Base-by-base conservation (phyloP, 495 filamentous ascomycete genomes). In the Penicillium atrosanguineum region DNA sequence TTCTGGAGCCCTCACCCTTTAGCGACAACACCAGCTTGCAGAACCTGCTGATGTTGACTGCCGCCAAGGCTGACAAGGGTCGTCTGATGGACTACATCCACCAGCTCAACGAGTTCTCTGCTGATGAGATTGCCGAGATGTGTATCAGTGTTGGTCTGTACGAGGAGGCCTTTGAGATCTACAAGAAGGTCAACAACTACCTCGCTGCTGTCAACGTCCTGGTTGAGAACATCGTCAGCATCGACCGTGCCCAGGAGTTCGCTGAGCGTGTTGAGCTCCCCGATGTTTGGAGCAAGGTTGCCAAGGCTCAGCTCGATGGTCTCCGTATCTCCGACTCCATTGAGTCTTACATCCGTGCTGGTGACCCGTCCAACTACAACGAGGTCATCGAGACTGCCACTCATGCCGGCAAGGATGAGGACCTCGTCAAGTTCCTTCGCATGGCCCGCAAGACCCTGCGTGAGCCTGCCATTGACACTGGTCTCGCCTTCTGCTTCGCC, bases 241-340 rank as follows among this genome's bases (percentile, higher is more conserved):
- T 99, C 66, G 95, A 99, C 67, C 87, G 95, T 57, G 93, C 95
- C 2, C 94, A 95, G 62, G 90, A 94, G 48, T 99, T 93, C 64
- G 95, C 94, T 20, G 95, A 99, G 65, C 90, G 91, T 56, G 89
- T 97, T 48, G 95, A 99, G 64, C 78, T 91, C 41, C 88, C 95
- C 7, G 91, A 96, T 62, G 95, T 99, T n/a, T 99, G 95, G 95
- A 97, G 94, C 78, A 89, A 86, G 77, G 91, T 99, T 57, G 95
- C 90, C 60, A 99, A 99, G 81, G 95, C 95, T 44, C 95, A 99
- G 72, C 80, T 99, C 40, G 95, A 97, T 69, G 95, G 95, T 59
- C 85, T 97, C 20, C 90, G 95, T 45, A 87, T 99, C 34, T 85
- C 83, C 40, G 95, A 99, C 78, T 84, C 89, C 16, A 93, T 97